Base-by-base conservation (phyloP, 139 green algal species). In the Parachlorella kessleri region DNA sequence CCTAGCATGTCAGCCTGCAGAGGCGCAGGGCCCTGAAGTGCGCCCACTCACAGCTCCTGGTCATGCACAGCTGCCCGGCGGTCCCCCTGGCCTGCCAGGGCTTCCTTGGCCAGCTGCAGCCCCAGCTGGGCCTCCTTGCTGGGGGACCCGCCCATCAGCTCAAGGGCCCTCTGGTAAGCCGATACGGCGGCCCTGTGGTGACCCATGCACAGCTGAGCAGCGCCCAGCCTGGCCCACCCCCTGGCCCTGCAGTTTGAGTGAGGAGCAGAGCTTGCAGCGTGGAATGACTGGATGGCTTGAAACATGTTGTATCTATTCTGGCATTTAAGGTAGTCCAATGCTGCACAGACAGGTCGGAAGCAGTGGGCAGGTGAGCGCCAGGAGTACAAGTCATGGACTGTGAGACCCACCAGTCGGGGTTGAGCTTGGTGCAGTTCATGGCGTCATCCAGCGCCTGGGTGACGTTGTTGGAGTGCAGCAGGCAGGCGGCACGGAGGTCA, bases 211-310 rank as follows among this genome's bases (percentile, higher is more conserved):
- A 85, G 73, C 37, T 85, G 73, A 4, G 80, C 80, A 2, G 80
- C 73, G 9, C 80, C 80, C 64, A 85, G 80, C 32, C 80, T 48
- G 2, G 73, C 80, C 74, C 80, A 85, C 36, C 74, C 80, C 1
- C 80, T 73, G 1, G 66, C 74, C 79, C 72, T 80, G 74, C 55
- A 14, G 4, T 32, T n/a, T n/a, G n/a, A n/a, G n/a, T n/a, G n/a
- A n/a, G n/a, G n/a, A n/a, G n/a, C n/a, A n/a, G n/a, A n/a, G n/a
- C n/a, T n/a, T n/a, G n/a, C n/a, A n/a, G n/a, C n/a, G n/a, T n/a
- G n/a, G n/a, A n/a, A n/a, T n/a, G n/a, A n/a, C n/a, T n/a, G n/a
- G n/a, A n/a, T n/a, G n/a, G n/a, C n/a, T n/a, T n/a, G n/a, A n/a
- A n/a, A n/a, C n/a, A n/a, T n/a, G n/a, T n/a, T n/a, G n/a, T n/a